Evolutionary conservation across 2,329 filamentous ascomycete genomes (phyloP), one percentile per base, ranked within the genome.

Genomic region (Ascosphaera pollenicola): DNA sequence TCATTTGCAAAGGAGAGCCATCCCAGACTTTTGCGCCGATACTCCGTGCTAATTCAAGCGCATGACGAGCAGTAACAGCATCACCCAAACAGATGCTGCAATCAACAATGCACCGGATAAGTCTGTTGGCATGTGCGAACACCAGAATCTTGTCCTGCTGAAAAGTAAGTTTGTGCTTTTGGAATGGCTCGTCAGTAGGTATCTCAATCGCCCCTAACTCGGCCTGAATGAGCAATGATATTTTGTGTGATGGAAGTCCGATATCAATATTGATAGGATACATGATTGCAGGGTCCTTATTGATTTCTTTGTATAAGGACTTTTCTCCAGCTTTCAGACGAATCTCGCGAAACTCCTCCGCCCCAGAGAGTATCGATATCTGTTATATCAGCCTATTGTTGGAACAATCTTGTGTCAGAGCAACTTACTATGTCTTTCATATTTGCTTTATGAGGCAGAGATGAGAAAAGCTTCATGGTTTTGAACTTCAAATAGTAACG

Each of bases 1-100:
- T 78, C 50, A 98, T 68, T 47, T 94, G 80, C 17, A 78, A 64
- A 0, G 80, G 71, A 2, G 75, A 79, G 26, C 78, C 74, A 49
- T 98, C 89, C 89, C 85, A 93, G 1, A 67, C 67, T 42, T 69
- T 70, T 2, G 84, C 79, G 17, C 72, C 69, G 39, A 95, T 60
- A 45, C 81, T 83, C 41, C 87, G 69, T 37, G 78, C 69, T 4
- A 95, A 66, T 49, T 87, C 78, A 2, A 95, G 65, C 4, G 78
- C 78, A 43, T 75, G 73, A 19, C 69, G 69, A 2, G 73, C 66
- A 2, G 77, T 69, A 3, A 73, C 55, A 0, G 80, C 75, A 52
- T 95, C 83, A 54, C 63, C 60, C 50, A 56, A 49, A 17, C 59
- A 53, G 6, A 75, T 57, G 40, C 79, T 74, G 47, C 80, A 87